A percentile compares a stretch with the other conserved stretches of the same genome.
phyloP scores from a whole-genome alignment of 495 filamentous ascomycete genomes.

The Xylaria acuta region DNA sequence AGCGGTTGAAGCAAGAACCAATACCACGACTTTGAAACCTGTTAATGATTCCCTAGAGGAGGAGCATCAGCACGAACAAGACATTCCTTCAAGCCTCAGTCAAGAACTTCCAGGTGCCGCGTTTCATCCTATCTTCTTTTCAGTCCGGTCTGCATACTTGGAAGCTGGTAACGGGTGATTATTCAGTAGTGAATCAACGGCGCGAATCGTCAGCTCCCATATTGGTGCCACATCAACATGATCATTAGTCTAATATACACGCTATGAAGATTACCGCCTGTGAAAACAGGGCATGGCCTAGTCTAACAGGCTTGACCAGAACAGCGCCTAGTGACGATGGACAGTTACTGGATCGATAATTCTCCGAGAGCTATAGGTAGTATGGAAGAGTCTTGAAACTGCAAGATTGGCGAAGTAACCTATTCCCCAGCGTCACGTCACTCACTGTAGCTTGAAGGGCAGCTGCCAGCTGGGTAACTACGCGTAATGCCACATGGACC shows the following conservation, averaged over 20 bases:
- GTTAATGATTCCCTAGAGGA: background rate
- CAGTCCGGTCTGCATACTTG: background rate
- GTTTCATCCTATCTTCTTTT: conserved; percentile 16
- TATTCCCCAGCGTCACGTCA: background rate
- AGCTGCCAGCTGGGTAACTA: background rate
- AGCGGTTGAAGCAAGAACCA: conserved; percentile 12
- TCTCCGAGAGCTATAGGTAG: background rate
- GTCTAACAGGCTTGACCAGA: background rate
- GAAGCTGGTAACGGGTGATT: background rate
- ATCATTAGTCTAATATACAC: background rate
- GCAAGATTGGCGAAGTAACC: background rate
- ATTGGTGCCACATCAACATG: background rate
- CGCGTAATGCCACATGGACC: conserved; percentile 25
- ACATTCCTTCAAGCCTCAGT: conserved; percentile 18
- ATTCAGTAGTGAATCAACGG: background rate
- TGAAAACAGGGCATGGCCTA: background rate
- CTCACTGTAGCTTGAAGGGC: background rate
- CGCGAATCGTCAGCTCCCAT: background rate
- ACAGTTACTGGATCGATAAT: background rate
- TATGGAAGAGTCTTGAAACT: background rate
- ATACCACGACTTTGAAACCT: conserved; percentile 2
- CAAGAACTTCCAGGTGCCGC: background rate
- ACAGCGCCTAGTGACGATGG: conserved; percentile 3
- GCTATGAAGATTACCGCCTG: background rate
- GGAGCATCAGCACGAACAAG: background rate